phyloP scores from a whole-genome alignment of 208 protist genomes.

The Crithidia bombi region DNA sequence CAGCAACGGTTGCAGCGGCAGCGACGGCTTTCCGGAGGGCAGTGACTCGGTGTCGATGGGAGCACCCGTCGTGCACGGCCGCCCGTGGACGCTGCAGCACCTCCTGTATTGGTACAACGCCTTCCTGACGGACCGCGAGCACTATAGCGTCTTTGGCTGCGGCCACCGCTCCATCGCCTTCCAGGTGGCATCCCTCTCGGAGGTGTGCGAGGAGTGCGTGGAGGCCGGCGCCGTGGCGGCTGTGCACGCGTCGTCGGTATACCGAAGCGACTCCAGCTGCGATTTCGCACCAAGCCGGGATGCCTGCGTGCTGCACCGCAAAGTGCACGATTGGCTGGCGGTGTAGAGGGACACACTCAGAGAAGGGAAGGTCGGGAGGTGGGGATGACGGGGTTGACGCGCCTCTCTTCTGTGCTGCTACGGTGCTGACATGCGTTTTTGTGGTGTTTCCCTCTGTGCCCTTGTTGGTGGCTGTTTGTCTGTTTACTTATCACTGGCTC shows the following conservation, averaged over 20 bases:
- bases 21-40: background rate
- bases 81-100: constrained; percentile 57
- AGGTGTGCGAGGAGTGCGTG: constrained; percentile 49
- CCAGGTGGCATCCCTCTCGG: constrained; percentile 30
- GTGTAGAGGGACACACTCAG: constrained; percentile 21
- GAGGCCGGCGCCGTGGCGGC: constrained; percentile 28
- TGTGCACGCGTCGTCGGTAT: constrained; percentile 16
- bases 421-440: too few relatives aligned
- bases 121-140: constrained; percentile 42
- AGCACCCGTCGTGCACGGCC: constrained; percentile 8
- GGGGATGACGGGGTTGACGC: too few relatives aligned
- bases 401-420: too few relatives aligned
- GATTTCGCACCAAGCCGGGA: constrained; percentile 26
- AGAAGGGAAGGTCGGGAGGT: too few relatives aligned
- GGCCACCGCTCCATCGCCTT: constrained; percentile 55
- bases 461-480: too few relatives aligned
- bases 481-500: too few relatives aligned
- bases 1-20: background rate
- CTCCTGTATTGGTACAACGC: constrained; percentile 61
- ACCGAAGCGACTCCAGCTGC: background rate
- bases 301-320: constrained; percentile 46
- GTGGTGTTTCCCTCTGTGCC: too few relatives aligned
- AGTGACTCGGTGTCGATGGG: constrained; percentile 12
- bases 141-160: constrained; percentile 56
- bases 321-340: constrained; percentile 44